Conservation (phyloP, 2,329 filamentous ascomycete genomes). For the Fusarium sp. region DNA sequence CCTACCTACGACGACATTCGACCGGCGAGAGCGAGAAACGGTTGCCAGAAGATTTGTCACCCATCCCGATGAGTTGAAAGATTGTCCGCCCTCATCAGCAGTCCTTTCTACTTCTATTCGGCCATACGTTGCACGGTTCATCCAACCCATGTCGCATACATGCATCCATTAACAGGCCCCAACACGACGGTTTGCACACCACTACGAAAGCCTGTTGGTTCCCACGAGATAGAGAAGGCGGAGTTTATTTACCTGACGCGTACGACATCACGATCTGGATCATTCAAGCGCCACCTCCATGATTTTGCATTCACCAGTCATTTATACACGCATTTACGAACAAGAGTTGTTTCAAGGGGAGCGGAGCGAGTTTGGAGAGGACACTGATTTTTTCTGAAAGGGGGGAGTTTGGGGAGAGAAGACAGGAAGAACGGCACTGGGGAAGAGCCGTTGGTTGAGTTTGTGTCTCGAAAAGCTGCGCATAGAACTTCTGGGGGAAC, state of each 20-base stretch:
- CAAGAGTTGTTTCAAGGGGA: constrained; percentile 21
- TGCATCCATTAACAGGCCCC: constrained; percentile 10
- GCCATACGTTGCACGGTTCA: constrained; percentile 31
- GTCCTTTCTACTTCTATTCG: constrained; percentile 35
- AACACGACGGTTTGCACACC: constrained; percentile 23
- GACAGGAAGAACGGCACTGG: background rate
- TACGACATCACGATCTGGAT: constrained; percentile 43
- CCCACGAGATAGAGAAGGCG: constrained; percentile 30
- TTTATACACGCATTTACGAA: constrained; percentile 41
- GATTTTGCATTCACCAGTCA: constrained; percentile 42
- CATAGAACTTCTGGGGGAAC: constrained; percentile 15
- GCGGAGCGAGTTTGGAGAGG: background rate
- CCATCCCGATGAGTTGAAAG: constrained; percentile 27
- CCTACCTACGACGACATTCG: constrained; percentile 28
- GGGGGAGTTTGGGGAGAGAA: constrained; percentile 9
- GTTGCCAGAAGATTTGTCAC: constrained; percentile 11
- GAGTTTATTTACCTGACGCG: constrained; percentile 20
- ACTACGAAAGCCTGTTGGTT: constrained; percentile 25
- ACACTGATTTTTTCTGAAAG: constrained; percentile 3
- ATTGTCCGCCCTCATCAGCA: constrained; percentile 18
- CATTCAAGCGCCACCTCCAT: constrained; percentile 35
- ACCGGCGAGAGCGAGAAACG: constrained; percentile 27
- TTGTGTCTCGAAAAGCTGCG: constrained; percentile 29
- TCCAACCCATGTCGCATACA: constrained; percentile 10
- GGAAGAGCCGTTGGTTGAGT: constrained; percentile 1